These are phyloP conservation scores for Apophysomyces sp. DNA, from an alignment of 371 early-diverging fungal species.

Conservation along the genomic window DNA sequence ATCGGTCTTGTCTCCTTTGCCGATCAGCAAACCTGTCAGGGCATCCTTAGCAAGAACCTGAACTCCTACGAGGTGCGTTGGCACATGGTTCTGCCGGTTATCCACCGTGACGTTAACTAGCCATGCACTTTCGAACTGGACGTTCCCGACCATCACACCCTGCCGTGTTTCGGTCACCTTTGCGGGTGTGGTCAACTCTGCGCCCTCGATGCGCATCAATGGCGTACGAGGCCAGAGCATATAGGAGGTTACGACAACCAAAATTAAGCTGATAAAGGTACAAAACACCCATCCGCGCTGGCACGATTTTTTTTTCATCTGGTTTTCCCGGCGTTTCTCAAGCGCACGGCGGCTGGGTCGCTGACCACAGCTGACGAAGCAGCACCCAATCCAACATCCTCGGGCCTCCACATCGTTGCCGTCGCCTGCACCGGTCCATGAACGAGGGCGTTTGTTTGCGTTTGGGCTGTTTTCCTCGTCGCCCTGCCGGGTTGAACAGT, in stretches of 20 bases:
- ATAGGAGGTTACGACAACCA: constrained; percentile 19
- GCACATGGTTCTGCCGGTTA: constrained; percentile 40
- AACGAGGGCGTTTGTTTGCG: constrained; percentile 7
- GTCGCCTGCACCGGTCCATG: neutral
- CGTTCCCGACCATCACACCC: constrained; percentile 40
- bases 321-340: neutral
- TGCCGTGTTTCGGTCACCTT: constrained; percentile 37
- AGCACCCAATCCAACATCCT: constrained; percentile 44
- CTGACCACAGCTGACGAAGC: constrained; percentile 33
- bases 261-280: constrained; percentile 27
- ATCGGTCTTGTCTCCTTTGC: constrained; percentile 27
- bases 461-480: constrained; percentile 1
- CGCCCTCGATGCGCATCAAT: constrained; percentile 48
- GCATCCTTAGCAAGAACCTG: constrained; percentile 41
- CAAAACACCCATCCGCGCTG: constrained; percentile 37
- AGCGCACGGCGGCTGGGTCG: constrained; percentile 9
- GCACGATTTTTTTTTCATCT: neutral
- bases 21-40: constrained; percentile 38
- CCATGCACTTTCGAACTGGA: constrained; percentile 47
- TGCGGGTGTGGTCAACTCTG: constrained; percentile 28
- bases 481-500: constrained; percentile 10
- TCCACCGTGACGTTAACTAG: constrained; percentile 44
- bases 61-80: constrained; percentile 26
- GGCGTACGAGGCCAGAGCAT: constrained; percentile 47
- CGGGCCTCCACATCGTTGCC: neutral